phyloP scores from a whole-genome alignment of 345 rosid species.

The Brassica incana region DNA sequence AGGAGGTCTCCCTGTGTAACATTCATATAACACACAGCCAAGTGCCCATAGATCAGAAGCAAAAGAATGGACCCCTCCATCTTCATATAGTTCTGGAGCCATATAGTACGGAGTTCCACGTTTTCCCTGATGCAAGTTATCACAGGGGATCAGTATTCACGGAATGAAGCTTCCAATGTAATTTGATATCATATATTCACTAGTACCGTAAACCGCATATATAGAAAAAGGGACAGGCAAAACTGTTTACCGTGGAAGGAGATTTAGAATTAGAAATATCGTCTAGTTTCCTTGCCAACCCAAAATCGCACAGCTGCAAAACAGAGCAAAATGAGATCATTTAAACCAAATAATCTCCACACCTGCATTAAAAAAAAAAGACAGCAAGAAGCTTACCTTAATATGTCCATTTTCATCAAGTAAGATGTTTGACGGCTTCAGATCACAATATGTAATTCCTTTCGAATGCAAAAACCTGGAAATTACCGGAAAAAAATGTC shows the following conservation, averaged over 20 bases:
- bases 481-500: conserved; percentile 14
- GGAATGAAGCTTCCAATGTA: background rate
- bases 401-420: conserved; percentile 88
- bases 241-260: conserved; percentile 63
- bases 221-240: background rate
- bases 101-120: conserved; percentile 97
- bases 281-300: conserved; percentile 79
- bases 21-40: conserved; percentile 95
- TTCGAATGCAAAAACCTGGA: conserved; percentile 81
- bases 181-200: conserved; percentile 15
- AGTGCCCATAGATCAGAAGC: conserved; percentile 99
- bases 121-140: conserved; percentile 75
- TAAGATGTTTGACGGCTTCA: conserved; percentile 95
- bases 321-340: conserved; percentile 19
- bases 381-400: conserved; percentile 54
- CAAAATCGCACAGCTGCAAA: conserved; percentile 96
- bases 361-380: background rate
- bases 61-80: conserved; percentile 94
- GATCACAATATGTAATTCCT: conserved; percentile 88
- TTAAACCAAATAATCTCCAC: conserved; percentile 15
- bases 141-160: conserved; percentile 15
- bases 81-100: conserved; percentile 99
- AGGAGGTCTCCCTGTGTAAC: conserved; percentile 91
- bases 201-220: background rate
- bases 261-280: conserved; percentile 72